Percentiles rank a stretch among this genome's conserved stretches.
Conservation (phyloP, 2,329 filamentous ascomycete genomes). For the Penicillium expansum region DNA sequence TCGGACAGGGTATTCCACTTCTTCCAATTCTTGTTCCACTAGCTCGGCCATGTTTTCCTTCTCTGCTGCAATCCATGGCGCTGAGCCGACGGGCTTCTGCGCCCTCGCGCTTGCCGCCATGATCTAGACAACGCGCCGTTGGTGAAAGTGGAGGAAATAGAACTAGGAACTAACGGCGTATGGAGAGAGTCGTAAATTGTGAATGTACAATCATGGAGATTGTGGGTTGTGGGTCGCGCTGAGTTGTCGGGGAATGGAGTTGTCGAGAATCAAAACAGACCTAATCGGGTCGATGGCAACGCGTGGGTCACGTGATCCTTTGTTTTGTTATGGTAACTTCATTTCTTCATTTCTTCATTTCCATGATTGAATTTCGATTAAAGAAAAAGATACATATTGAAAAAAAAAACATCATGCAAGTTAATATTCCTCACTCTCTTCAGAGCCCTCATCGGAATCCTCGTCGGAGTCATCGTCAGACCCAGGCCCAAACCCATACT, state of each 20-base stretch:
- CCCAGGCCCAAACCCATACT: not conserved
- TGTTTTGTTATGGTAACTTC: not conserved
- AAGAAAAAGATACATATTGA: not conserved
- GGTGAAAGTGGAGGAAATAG: slow-evolving; percentile 19
- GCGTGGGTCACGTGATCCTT: slow-evolving; percentile 7
- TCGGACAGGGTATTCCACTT: slow-evolving; percentile 85
- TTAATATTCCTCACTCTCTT: not conserved
- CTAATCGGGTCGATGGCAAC: slow-evolving; percentile 18
- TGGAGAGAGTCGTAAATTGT: not conserved
- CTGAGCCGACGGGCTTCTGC: slow-evolving; percentile 67
- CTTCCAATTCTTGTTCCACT: slow-evolving; percentile 78
- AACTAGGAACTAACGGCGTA: not conserved
- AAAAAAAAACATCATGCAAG: not conserved
- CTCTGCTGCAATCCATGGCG: slow-evolving; percentile 82
- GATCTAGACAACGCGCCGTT: slow-evolving; percentile 39
- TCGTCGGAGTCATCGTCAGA: not conserved
- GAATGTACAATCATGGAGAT: slow-evolving; percentile 5
- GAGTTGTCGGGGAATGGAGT: slow-evolving; percentile 20
- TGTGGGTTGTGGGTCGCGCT: slow-evolving; percentile 6
- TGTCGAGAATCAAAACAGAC: slow-evolving; percentile 27
- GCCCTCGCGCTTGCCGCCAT: slow-evolving; percentile 41
- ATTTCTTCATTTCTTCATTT: not conserved
- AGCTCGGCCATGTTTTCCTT: slow-evolving; percentile 73
- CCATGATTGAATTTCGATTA: not conserved
- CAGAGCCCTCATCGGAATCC: not conserved